Base-by-base conservation (phyloP, 345 rosid species). In the Brassica juncea region DNA sequence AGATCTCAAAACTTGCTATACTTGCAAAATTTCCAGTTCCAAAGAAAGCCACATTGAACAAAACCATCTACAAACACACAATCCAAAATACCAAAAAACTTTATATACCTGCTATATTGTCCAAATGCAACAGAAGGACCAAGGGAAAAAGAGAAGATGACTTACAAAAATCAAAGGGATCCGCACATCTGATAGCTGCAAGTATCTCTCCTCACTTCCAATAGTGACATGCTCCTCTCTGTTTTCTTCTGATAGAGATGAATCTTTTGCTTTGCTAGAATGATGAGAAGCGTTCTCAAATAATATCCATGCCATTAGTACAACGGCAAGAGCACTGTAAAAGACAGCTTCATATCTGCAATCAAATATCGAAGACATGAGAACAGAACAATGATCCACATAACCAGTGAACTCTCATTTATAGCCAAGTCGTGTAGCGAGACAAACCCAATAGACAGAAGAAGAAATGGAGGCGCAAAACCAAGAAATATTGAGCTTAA, bases 1-100 rank as follows among this genome's bases (percentile, higher is more conserved):
- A 94, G 79, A 94, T 94, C 91, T 94, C 99, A 80, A 94, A 94
- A 85, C 99, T 94, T 72, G 99, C 99, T 80, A 94, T 94, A 84
- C 97, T 94, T 63, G 97, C 97, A 66, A 94, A 94, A 85, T 94
- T 94, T 42, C 99, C 97, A 60, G 99, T 92, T 72, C 99, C 99
- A 9, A 92, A 94, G 92, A 94, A 94, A 30, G 99, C 97, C 6
- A 94, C 91, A 75, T 94, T 92, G 83, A 64, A 92, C 65, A 94
- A 81, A 70, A 94, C 92, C 97, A 92, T 78, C 99, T 94, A 84
- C 69, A 27, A 78, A 72, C 52, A 75, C 63, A 80, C 65, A 81
- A 66, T 19, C 68, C 77, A 59, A 80, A 47, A 23, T 49, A 80
- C 74, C 42, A 42, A 54, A 34, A 25, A 37, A 37, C 10, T 14